Base-by-base conservation (phyloP, 352 stramenopile species). In the Globisporangium ultimum region DNA sequence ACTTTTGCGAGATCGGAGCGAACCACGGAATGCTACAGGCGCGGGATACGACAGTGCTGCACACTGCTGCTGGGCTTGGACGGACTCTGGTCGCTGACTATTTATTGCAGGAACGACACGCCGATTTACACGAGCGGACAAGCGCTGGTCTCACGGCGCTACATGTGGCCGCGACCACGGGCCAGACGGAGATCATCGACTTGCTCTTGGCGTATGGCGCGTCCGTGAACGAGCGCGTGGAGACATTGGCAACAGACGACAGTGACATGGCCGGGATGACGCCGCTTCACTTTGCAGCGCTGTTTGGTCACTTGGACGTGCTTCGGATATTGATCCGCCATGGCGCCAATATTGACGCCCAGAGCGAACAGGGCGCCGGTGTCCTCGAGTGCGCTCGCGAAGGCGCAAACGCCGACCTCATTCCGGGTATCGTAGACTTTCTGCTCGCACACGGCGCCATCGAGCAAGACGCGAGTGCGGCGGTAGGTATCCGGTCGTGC, bases 121-220 rank as follows among this genome's bases (percentile, higher is more conserved):
- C 49, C 0, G 21, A 53, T 14, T 15, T 64, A 17, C 18, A 13
- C 8, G 58, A 54, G 15, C 47, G 58, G 10, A 64, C 58, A 14
- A 54, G 49, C 2, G 58, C 58, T 3, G 69, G 65, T 18, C 48
- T 56, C 5, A 71, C 65, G 9, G 54, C 62, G 2, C 62, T 76
- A 17, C 69, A 73, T 28, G 58, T 65, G 3, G 69, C 69, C 0
- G 65, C 69, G 17, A 67, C 61, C 3, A 64, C 65, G 4, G 71
- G 71, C 6, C 67, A 80, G 45, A 63, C 64, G 0, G 55, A 58
- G 12, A 49, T 72, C n/a, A 53, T 79, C 40, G 61, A 71, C 38
- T 58, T 64, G 21, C 34, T 79, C 51, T 28, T 79, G 13, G 55
- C 62, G 24, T 53, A 55, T 22, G 68, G 68, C 12, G 68, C 68